Evolutionary conservation across 2,329 filamentous ascomycete genomes (phyloP).

Genomic region (Trichoderma hamatum): DNA sequence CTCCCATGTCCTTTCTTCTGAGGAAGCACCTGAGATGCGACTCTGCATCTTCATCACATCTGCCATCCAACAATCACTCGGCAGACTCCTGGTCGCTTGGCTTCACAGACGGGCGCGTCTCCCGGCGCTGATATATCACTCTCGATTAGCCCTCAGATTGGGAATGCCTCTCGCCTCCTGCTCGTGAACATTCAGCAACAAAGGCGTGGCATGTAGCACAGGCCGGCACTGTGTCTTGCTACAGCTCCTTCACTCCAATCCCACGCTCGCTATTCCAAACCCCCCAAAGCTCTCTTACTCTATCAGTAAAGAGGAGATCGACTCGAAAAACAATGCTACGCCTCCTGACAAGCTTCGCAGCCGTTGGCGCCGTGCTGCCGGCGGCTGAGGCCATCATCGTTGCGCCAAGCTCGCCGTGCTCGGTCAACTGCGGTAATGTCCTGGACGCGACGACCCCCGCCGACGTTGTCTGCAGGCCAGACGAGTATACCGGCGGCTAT

Average conservation of each 20-base stretch:
- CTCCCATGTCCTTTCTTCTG: slow-evolving; percentile 2
- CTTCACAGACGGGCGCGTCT: background rate
- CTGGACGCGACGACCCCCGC: slow-evolving; percentile 48
- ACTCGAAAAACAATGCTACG: slow-evolving; percentile 27
- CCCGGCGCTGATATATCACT: slow-evolving; percentile 4
- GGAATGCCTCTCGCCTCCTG: slow-evolving; percentile 5
- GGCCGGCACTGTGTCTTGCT: slow-evolving; percentile 19
- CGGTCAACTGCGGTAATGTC: slow-evolving; percentile 57
- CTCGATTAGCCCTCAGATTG: slow-evolving; percentile 5
- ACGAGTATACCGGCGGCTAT: slow-evolving; percentile 37
- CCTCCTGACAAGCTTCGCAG: slow-evolving; percentile 30
- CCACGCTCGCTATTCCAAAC: slow-evolving; percentile 14
- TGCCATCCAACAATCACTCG: slow-evolving; percentile 8
- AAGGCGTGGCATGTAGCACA: slow-evolving; percentile 23
- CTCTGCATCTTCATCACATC: slow-evolving; percentile 26
- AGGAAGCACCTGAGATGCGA: slow-evolving; percentile 18
- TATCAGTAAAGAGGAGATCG: background rate
- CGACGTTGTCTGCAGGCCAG: slow-evolving; percentile 52
- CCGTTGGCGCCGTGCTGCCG: slow-evolving; percentile 31
- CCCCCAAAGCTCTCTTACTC: background rate
- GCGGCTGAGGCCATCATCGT: slow-evolving; percentile 45
- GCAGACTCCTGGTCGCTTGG: background rate
- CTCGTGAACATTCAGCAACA: background rate
- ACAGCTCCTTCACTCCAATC: slow-evolving; percentile 8
- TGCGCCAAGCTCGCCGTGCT: slow-evolving; percentile 53